Percentiles rank a stretch among this genome's conserved stretches.
These are phyloP conservation scores for Chlorella ohadii DNA, from an alignment of 139 green algal species.

Conservation along the genomic window DNA sequence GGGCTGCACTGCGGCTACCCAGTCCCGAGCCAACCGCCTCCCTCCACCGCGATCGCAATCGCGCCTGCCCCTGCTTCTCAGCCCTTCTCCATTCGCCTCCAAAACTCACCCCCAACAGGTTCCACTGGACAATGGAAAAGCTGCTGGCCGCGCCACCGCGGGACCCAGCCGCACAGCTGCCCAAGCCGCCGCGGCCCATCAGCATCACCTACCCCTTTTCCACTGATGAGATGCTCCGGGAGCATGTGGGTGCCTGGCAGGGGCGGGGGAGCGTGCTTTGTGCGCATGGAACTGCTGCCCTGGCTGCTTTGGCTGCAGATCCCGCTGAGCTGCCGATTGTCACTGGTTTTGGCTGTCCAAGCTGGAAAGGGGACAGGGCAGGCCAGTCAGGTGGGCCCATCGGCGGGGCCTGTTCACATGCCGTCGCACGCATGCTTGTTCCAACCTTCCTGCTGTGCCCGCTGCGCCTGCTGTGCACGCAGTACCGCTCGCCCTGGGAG, in stretches of 20 bases:
- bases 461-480: no score
- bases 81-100: neutral
- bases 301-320: neutral
- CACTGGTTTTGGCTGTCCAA: neutral
- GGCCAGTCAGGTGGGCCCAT: no score
- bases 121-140: constrained; percentile 21
- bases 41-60: no score
- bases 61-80: neutral
- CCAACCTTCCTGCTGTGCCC: no score
- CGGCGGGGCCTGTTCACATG: no score
- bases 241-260: constrained; percentile 7
- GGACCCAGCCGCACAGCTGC: neutral
- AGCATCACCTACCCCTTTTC: constrained; percentile 32
- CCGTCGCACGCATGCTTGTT: no score
- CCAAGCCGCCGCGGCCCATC: constrained; percentile 17
- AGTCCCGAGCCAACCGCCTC: no score
- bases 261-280: no score
- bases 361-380: no score
- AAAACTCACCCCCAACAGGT: neutral
- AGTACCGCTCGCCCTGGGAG: constrained; percentile 85
- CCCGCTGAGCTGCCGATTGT: neutral
- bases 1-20: neutral
- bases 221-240: constrained; percentile 13
- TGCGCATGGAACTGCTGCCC: no score
- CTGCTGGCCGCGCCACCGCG: constrained; percentile 1